These are phyloP conservation scores for Xylaria grammica DNA, from an alignment of 495 filamentous ascomycete genomes.

Conservation along the genomic window DNA sequence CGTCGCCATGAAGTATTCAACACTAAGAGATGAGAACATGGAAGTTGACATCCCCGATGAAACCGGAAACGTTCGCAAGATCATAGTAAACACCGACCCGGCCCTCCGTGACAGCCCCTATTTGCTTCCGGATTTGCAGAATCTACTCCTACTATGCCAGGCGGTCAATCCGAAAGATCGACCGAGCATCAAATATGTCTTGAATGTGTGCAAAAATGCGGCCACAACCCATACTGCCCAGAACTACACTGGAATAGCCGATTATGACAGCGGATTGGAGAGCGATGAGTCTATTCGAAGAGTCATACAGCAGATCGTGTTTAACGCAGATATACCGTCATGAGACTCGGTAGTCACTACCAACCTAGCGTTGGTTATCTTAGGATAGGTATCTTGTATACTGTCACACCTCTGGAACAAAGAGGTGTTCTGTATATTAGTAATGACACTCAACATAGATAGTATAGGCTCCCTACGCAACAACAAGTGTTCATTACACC, in stretches of 20 bases:
- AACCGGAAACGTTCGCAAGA: slow-evolving; percentile 1
- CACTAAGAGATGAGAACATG: slow-evolving; percentile 8
- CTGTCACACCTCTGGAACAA: too few species aligned
- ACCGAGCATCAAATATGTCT: not conserved
- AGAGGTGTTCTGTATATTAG: too few species aligned
- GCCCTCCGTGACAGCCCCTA: slow-evolving; percentile 1
- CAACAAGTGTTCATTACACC: too few species aligned
- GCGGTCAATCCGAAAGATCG: slow-evolving; percentile 4
- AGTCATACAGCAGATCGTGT: not conserved
- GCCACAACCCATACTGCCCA: not conserved
- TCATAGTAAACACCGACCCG: slow-evolving; percentile 2
- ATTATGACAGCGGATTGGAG: slow-evolving; percentile 4
- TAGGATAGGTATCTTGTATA: not conserved
- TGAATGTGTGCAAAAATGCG: not conserved
- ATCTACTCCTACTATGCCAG: slow-evolving; percentile 13
- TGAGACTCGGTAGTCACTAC: not conserved
- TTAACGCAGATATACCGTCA: slow-evolving; percentile 2
- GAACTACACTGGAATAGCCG: not conserved
- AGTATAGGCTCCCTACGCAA: too few species aligned
- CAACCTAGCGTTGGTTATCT: not conserved
- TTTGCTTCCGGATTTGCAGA: not conserved
- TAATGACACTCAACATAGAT: too few species aligned
- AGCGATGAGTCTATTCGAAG: slow-evolving; percentile 7
- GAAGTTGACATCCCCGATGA: slow-evolving; percentile 5
- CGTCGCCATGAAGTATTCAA: slow-evolving; percentile 6